Conservation (phyloP, 345 rosid genomes). For the Euphorbia tirucalli region DNA sequence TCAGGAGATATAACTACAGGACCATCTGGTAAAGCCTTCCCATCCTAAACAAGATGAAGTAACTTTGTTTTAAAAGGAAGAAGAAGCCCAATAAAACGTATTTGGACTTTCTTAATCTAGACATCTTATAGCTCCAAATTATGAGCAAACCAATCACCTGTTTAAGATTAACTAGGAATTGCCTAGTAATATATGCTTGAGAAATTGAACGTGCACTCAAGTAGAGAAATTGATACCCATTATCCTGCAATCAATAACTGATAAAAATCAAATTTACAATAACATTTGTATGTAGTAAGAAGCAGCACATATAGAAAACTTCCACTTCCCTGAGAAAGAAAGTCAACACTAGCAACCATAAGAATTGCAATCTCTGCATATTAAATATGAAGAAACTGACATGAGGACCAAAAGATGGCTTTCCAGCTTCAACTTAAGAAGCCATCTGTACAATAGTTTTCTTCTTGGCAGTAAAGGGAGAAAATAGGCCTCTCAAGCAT, state of each 20-base stretch:
- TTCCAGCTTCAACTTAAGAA: background rate
- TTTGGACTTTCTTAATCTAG: slow-evolving; percentile 3
- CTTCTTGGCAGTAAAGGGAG: background rate
- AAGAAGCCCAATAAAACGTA: background rate
- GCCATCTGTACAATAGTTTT: background rate
- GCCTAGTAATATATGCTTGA: slow-evolving; percentile 90
- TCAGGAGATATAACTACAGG: slow-evolving; percentile 98
- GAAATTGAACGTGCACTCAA: slow-evolving; percentile 96
- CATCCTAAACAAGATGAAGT: slow-evolving; percentile 52
- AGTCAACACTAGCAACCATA: background rate
- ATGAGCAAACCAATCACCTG: slow-evolving; percentile 51
- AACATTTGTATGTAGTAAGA: background rate
- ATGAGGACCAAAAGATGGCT: background rate
- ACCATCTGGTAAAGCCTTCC: slow-evolving; percentile 92
- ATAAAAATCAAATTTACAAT: background rate
- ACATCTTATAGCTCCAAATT: slow-evolving; percentile 8
- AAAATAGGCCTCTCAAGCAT: background rate
- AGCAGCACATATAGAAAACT: background rate
- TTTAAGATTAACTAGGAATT: slow-evolving; percentile 75
- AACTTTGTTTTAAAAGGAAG: background rate
- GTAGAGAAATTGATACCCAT: slow-evolving; percentile 89
- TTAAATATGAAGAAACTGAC: background rate
- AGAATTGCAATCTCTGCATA: background rate
- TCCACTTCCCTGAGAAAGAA: background rate
- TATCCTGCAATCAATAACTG: slow-evolving; percentile 60